Evolutionary conservation across 1,139 yeast species (phyloP).

Genomic region (Geotrichum citri-aurantii): DNA sequence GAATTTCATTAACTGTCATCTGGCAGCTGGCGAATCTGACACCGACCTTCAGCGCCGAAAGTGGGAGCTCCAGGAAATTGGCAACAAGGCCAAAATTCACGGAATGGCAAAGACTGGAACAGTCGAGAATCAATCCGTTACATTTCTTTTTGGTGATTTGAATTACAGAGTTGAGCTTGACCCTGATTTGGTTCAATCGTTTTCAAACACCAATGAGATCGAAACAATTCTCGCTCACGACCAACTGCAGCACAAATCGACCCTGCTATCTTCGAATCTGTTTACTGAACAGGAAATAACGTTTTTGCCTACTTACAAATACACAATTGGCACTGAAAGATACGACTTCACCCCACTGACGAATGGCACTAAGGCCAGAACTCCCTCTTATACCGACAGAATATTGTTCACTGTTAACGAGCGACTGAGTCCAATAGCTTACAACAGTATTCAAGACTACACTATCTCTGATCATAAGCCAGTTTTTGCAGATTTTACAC

Average conservation of each 20-base stretch:
- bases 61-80: slow-evolving; percentile 43
- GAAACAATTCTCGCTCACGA: slow-evolving; percentile 50
- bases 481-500: slow-evolving; percentile 48
- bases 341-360: slow-evolving; percentile 39
- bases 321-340: slow-evolving; percentile 37
- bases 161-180: slow-evolving; percentile 58
- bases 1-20: slow-evolving; percentile 56
- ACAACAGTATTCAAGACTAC: slow-evolving; percentile 31
- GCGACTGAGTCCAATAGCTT: slow-evolving; percentile 18
- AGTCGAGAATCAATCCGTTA: slow-evolving; percentile 8
- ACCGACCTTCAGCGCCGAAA: slow-evolving; percentile 39
- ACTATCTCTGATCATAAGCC: slow-evolving; percentile 71
- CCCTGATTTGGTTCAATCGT: slow-evolving; percentile 35
- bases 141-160: slow-evolving; percentile 68
- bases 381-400: slow-evolving; percentile 79
- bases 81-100: slow-evolving; percentile 28
- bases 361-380: slow-evolving; percentile 40
- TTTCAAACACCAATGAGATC: slow-evolving; percentile 33
- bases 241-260: slow-evolving; percentile 39
- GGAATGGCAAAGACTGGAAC: slow-evolving; percentile 21
- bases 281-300: slow-evolving; percentile 56
- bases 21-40: slow-evolving; percentile 64
- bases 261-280: slow-evolving; percentile 14
- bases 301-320: slow-evolving; percentile 73
- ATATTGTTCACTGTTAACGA: slow-evolving; percentile 37